These are phyloP conservation scores for Arxiozyma telluris DNA, from an alignment of 1,139 yeast genomes.

Conservation along the genomic window DNA sequence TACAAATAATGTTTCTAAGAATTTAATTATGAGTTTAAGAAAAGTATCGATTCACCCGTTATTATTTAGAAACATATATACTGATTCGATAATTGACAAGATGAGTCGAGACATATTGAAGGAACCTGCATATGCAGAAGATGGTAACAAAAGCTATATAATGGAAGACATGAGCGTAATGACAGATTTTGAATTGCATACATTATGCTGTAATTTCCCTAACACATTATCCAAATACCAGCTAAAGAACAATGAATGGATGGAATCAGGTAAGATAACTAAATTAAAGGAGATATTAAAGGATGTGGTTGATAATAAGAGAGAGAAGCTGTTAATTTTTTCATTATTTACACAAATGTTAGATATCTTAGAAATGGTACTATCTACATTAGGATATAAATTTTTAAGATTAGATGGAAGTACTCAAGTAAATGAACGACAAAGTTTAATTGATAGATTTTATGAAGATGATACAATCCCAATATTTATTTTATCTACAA, in stretches of 20 bases:
- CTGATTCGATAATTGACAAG: slow-evolving; percentile 42
- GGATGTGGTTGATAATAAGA: slow-evolving; percentile 42
- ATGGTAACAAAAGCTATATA: slow-evolving; percentile 66
- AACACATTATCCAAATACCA: slow-evolving; percentile 47
- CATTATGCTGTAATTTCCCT: slow-evolving; percentile 65
- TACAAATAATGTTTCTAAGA: slow-evolving; percentile 34
- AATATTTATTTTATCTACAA: slow-evolving; percentile 79
- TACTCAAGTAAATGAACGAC: slow-evolving; percentile 88
- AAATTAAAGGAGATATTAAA: slow-evolving; percentile 52
- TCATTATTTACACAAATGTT: slow-evolving; percentile 89
- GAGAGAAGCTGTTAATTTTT: slow-evolving; percentile 73
- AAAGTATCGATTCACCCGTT: slow-evolving; percentile 73
- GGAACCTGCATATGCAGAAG: slow-evolving; percentile 64
- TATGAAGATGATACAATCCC: slow-evolving; percentile 78
- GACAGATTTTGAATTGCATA: slow-evolving; percentile 83
- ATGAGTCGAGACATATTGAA: slow-evolving; percentile 76
- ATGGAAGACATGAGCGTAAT: slow-evolving; percentile 93
- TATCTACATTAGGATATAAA: slow-evolving; percentile 56
- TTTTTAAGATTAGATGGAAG: slow-evolving; percentile 88
- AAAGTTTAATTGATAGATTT: slow-evolving; percentile 80
- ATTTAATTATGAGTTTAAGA: slow-evolving; percentile 60
- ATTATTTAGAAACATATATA: slow-evolving; percentile 53
- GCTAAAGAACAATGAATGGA: slow-evolving; percentile 50
- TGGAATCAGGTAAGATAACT: slow-evolving; percentile 69
- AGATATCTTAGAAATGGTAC: slow-evolving; percentile 73